Evolutionary conservation across 2,329 filamentous ascomycete genomes (phyloP), one percentile per base, ranked within the genome.

Genomic region (Triangularia setosa): DNA sequence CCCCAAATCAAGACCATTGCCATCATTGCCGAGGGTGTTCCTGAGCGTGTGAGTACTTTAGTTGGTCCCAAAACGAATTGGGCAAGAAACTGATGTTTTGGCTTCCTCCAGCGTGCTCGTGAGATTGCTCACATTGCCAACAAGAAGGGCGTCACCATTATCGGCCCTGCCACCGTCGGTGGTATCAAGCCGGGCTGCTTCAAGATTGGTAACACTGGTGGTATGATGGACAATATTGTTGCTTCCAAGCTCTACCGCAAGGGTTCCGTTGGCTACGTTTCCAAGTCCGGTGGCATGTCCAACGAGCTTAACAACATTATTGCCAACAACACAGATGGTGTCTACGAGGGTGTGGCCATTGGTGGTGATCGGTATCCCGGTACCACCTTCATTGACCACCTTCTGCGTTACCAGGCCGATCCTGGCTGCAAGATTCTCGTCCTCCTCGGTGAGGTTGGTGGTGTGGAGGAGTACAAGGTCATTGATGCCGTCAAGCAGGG

Each of bases 191-290:
- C 95, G 68, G 95, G 95, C 79, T 92, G 91, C 79, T 99, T 94
- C 91, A 99, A 98, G 88, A 99, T 99, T 71, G 95, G 95, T 79
- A 99, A 99, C 87, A 99, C 95, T 75, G 95, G 95, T 87, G 95
- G 95, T 81, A 99, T 99, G 95, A 99, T 99, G 95, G 95, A 99
- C 87, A 99, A 99, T 88, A 99, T 99, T 75, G 95, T 99, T 70
- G 93, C 95, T 73, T 98, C 95, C 79, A 99, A 99, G 89, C 92
- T 99, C 67, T 99, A 99, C 89, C 94, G 95, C 81, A 95, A 95
- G 83, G 95, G 95, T 74, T 98, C 95, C 73, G 93, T 99, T 72
- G 95, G 92, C 74, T 99, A 99, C 81, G 95, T 99, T 80, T 98
- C 94, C 86, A 99, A 99, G 87, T 99, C 95, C 65, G 95, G 95